Base-by-base conservation (phyloP, 306 rosid genomes). In the Trichosanthes truncata region DNA sequence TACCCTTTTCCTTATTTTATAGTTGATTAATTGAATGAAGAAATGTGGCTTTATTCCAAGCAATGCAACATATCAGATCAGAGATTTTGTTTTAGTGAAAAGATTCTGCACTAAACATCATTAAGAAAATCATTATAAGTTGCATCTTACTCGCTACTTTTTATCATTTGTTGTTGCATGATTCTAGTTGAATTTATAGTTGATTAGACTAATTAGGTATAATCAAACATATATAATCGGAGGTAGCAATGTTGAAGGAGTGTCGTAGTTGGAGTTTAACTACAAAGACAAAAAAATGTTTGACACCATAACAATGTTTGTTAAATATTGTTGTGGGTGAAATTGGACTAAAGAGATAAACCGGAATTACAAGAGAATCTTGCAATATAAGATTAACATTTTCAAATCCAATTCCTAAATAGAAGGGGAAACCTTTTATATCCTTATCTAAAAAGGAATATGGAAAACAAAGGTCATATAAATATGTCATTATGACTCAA, bases 21-120 rank as follows among this genome's bases (percentile, higher is more conserved):
- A 62, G 21, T 21, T 41, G 56, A 18, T 68, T 29, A 36, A 51
- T 52, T 45, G 35, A 18, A 33, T 65, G 1, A 56, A 52, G 3
- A 17, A 25, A 17, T 68, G 1, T 53, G 13, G 3, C 57, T 68
- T 55, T 52, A 53, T 68, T 77, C 82, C 72, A 45, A 71, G 6
- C 11, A 45, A 71, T 21, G 38, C 12, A 43, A 43, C n/a, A 23
- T 7, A 41, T 25, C n/a, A 41, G 1, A 71, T 71, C n/a, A 43
- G 13, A 45, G 13, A 65, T 31, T 65, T 65, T 17, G 43, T 65
- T 65, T 26, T 29, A 29, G 26, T 41, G 3, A 21, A 76, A 48
- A 86, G 77, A 79, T 86, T 83, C 81, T 20, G 78, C 51, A 52
- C 82, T 77, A 55, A 63, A 52, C 71, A 83, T 17, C 41, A 79